These are phyloP conservation scores for Talaromyces marneffei DNA, from an alignment of 2,329 filamentous ascomycete species.

Conservation along the genomic window DNA sequence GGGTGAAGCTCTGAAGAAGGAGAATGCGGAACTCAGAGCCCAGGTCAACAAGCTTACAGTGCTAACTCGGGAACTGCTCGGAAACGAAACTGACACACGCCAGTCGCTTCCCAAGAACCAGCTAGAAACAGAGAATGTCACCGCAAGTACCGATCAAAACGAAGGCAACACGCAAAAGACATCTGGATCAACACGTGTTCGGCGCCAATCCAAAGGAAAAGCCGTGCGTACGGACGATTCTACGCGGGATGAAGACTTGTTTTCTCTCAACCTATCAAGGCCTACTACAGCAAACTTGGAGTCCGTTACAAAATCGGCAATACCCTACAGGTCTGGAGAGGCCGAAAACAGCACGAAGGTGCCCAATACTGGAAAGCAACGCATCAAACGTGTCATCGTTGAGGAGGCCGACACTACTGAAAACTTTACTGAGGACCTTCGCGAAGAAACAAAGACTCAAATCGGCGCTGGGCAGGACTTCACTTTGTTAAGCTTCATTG, in stretches of 20 bases:
- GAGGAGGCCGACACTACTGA: slow-evolving; percentile 30
- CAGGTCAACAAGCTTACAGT: slow-evolving; percentile 27
- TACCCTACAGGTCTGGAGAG: slow-evolving; percentile 13
- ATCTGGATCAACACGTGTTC: slow-evolving; percentile 22
- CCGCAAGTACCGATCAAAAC: slow-evolving; percentile 24
- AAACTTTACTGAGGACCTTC: slow-evolving; percentile 21
- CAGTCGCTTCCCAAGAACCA: slow-evolving; percentile 7
- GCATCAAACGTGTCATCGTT: slow-evolving; percentile 33
- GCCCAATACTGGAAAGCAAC: slow-evolving; percentile 35
- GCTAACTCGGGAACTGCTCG: slow-evolving; percentile 17
- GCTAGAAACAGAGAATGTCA: slow-evolving; percentile 20
- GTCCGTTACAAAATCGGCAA: slow-evolving; percentile 9
- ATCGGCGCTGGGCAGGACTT: slow-evolving; percentile 34
- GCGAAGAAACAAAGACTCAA: slow-evolving; percentile 25
- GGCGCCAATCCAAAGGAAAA: slow-evolving; percentile 19
- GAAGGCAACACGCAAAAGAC: slow-evolving; percentile 29
- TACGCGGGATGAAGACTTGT: slow-evolving; percentile 28
- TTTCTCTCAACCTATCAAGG: slow-evolving; percentile 31
- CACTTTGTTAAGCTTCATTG: slow-evolving; percentile 52
- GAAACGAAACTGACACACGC: slow-evolving; percentile 24
- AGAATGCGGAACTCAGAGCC: slow-evolving; percentile 35
- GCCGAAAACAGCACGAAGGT: slow-evolving; percentile 24
- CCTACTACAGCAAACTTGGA: slow-evolving; percentile 20
- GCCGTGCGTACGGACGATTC: slow-evolving; percentile 23
- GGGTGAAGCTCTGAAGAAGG: slow-evolving; percentile 33